phyloP scores from a whole-genome alignment of 1,139 yeast genomes.

The Sugiyamaella pinicola region DNA sequence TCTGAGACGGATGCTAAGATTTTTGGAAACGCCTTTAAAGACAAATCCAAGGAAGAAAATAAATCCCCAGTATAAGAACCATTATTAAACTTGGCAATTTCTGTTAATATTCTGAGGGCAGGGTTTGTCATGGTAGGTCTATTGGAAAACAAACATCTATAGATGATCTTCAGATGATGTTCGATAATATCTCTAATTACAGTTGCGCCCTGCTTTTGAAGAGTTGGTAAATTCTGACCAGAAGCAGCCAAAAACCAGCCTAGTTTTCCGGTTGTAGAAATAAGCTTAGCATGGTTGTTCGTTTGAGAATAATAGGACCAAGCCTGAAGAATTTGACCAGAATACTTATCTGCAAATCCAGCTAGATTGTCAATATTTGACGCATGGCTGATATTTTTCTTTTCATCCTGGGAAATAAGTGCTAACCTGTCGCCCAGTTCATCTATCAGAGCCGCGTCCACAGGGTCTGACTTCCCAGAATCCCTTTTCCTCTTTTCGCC shows the following conservation, averaged over 20 bases:
- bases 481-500: conserved; percentile 14
- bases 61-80: conserved; percentile 60
- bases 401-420: neutral
- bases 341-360: conserved; percentile 41
- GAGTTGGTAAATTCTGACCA: conserved; percentile 23
- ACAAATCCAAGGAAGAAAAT: conserved; percentile 66
- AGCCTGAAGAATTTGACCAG: conserved; percentile 48
- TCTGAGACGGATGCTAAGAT: conserved; percentile 48
- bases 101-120: conserved; percentile 55
- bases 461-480: conserved; percentile 13
- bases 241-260: conserved; percentile 28
- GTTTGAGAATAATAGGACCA: conserved; percentile 66
- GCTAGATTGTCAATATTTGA: conserved; percentile 27
- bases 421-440: conserved; percentile 10
- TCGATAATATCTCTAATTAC: conserved; percentile 55
- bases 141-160: conserved; percentile 64
- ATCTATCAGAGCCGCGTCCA: conserved; percentile 12
- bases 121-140: conserved; percentile 66
- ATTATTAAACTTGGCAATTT: conserved; percentile 53
- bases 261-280: conserved; percentile 26
- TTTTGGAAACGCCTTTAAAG: conserved; percentile 62
- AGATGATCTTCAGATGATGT: conserved; percentile 62
- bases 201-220: conserved; percentile 41
- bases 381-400: conserved; percentile 1
- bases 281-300: conserved; percentile 26